Evolutionary conservation across 2,329 filamentous ascomycete species (phyloP), one percentile per base, ranked within the genome.

Genomic region (Xylariaceae sp.): DNA sequence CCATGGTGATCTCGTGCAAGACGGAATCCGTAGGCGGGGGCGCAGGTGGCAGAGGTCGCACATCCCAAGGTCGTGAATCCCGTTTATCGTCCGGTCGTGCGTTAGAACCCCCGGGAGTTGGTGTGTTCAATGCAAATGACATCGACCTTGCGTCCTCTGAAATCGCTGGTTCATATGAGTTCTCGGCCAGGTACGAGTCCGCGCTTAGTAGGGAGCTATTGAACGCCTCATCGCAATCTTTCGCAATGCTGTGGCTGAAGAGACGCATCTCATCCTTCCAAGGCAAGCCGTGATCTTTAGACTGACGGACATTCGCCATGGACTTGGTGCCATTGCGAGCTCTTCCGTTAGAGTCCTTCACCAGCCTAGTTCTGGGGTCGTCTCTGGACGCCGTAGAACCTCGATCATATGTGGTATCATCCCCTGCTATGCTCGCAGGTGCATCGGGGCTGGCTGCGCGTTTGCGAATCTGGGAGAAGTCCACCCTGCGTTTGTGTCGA

Each of bases 151-250:
- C 12, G 24, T 44, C 32, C 2, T 31, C 37, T 19, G 40, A 22
- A 11, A 23, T 22, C 17, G 47, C 33, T 2, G 38, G 37, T 11
- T 38, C 40, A 9, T 39, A 33, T 17, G 38, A 23, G 11, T 33
- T 23, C 13, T 42, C 32, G 25, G 29, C 37, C 3, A 44, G 14
- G 22, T 37, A 40, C 13, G 47, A 40, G 4, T 51, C 37, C 5
- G 37, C 33, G 22, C 31, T 40, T 13, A 72, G 58, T 9, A 75
- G 46, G 8, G 68, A 70, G 46, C 82, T 78, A 52, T 86, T 89
- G 64, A 96, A 95, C 1, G 89, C 89, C 50, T 92, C 85, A 51
- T 96, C 89, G 51, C 89, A 93, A 38, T 92, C 85, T 57, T 87
- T 86, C 31, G 87, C 86, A 40, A 95, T 79, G 49, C 87, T 87